Evolutionary conservation across 2,329 filamentous ascomycete genomes (phyloP).

Genomic region (Chaetomium sp.): DNA sequence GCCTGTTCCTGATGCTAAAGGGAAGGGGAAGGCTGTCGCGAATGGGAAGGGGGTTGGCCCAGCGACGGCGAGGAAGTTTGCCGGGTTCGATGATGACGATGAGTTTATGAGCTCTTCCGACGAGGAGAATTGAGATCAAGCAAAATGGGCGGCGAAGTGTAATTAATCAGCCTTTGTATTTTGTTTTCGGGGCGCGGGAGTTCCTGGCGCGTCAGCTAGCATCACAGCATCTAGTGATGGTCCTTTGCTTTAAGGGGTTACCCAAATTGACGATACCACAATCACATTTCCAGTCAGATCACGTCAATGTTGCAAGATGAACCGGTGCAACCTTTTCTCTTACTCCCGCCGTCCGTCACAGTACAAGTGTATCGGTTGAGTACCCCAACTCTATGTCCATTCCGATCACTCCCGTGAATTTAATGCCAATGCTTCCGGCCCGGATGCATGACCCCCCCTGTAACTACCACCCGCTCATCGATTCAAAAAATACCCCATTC

Average conservation of each 20-base stretch:
- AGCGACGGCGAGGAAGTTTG: slow-evolving; percentile 48
- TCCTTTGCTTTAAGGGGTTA: background rate
- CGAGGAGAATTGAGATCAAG: slow-evolving; percentile 36
- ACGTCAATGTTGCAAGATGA: no score
- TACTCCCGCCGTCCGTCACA: slow-evolving; percentile 2
- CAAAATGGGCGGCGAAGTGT: slow-evolving; percentile 12
- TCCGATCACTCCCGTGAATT: slow-evolving; percentile 19
- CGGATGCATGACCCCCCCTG: slow-evolving; percentile 11
- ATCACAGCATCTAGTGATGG: no score
- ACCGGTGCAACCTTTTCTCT: background rate
- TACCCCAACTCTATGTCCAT: slow-evolving; percentile 24
- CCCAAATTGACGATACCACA: slow-evolving; percentile 3
- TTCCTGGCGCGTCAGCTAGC: no score
- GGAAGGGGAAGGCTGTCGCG: slow-evolving; percentile 34
- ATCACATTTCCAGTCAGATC: no score
- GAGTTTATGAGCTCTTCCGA: slow-evolving; percentile 65
- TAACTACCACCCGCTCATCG: background rate
- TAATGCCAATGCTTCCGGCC: slow-evolving; percentile 13
- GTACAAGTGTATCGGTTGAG: slow-evolving; percentile 9
- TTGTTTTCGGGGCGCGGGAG: no score
- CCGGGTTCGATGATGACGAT: slow-evolving; percentile 74
- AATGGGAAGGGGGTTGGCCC: slow-evolving; percentile 30
- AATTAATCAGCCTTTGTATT: background rate
- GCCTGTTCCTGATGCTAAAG: slow-evolving; percentile 28
- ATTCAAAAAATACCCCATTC: slow-evolving; percentile 11